Evolutionary conservation across 257 asterid species (phyloP).

Genomic region (Thymus quinquecostatus): DNA sequence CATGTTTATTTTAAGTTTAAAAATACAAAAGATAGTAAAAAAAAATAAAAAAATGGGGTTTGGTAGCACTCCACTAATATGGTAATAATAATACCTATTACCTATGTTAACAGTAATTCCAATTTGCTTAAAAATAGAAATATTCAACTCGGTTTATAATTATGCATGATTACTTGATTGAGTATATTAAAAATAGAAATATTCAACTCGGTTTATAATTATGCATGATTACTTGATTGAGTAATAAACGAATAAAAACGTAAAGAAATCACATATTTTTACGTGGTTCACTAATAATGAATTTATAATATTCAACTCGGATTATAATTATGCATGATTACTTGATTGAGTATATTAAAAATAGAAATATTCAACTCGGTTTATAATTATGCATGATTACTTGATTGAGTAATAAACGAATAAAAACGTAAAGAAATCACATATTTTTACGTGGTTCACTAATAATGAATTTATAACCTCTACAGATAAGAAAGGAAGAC

Average conservation of each 20-base stretch:
- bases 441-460: too few species aligned
- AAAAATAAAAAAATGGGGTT: conserved; percentile 14
- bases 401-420: not conserved
- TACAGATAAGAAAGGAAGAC: too few species aligned
- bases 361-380: not conserved
- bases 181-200: not conserved
- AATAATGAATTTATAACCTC: too few species aligned
- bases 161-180: not conserved
- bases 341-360: not conserved
- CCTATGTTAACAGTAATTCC: conserved; percentile 22
- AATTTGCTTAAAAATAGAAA: not conserved
- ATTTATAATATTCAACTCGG: not conserved
- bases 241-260: too few species aligned
- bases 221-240: not conserved
- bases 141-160: not conserved
- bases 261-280: too few species aligned
- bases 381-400: not conserved
- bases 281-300: too few species aligned
- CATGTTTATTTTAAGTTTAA: not conserved
- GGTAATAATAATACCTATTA: not conserved
- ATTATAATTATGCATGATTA: not conserved
- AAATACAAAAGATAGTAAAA: not conserved
- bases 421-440: too few species aligned
- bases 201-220: not conserved
- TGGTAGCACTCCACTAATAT: conserved; percentile 35